phyloP scores from a whole-genome alignment of 129 eudicot species.

The Pulicaria dysenterica region DNA sequence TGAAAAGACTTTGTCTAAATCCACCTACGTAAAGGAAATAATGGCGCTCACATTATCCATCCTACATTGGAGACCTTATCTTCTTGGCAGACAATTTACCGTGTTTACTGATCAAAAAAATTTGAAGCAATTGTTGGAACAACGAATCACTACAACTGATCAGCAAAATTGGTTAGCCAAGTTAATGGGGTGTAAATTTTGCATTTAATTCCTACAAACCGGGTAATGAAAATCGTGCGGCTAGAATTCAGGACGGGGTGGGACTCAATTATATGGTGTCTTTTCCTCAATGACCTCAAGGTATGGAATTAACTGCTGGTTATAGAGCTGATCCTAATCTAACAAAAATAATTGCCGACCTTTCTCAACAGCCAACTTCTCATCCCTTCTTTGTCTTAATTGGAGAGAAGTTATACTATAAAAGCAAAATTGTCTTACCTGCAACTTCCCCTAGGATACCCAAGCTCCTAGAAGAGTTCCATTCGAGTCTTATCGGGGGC shows the following conservation, averaged over 20 bases:
- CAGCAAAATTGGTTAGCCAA: not conserved
- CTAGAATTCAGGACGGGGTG: too few species aligned
- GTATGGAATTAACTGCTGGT: too few species aligned
- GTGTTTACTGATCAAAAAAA: not conserved
- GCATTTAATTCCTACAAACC: not conserved
- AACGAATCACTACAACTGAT: not conserved
- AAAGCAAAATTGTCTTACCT: too few species aligned
- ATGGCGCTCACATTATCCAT: not conserved
- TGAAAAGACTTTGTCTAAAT: not conserved
- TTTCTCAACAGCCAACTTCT: too few species aligned
- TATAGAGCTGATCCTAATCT: too few species aligned
- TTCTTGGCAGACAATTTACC: not conserved
- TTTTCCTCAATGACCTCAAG: too few species aligned
- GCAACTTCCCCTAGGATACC: not conserved
- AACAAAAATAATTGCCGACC: too few species aligned
- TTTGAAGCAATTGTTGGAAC: not conserved
- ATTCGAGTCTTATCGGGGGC: not conserved
- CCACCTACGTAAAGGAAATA: not conserved
- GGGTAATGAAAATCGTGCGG: not conserved
- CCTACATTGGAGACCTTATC: not conserved
- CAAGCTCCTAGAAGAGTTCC: too few species aligned
- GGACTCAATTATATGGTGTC: too few species aligned
- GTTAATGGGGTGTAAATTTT: not conserved
- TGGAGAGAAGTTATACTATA: too few species aligned
- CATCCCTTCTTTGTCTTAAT: too few species aligned